phyloP scores from a whole-genome alignment of 75 land plant species.

The Gnetum montanum region DNA sequence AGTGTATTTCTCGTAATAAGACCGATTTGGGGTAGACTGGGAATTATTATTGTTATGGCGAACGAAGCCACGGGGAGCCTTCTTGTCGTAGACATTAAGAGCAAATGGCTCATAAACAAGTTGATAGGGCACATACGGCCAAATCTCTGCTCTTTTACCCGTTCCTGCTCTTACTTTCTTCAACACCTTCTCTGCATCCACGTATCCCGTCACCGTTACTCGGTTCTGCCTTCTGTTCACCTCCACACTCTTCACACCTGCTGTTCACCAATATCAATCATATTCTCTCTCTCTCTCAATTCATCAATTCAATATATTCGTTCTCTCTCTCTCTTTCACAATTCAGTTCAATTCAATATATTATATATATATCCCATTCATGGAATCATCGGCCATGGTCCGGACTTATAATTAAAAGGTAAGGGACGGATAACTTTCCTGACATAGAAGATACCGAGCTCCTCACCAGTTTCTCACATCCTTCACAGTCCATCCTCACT shows the following conservation, averaged over 20 bases:
- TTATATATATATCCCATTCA: too few relatives aligned
- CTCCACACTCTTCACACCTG: constrained; percentile 35
- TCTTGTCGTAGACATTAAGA: constrained; percentile 44
- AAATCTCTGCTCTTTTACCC: constrained; percentile 51
- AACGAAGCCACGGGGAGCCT: constrained; percentile 59
- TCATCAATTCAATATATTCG: too few relatives aligned
- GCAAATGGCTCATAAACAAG: constrained; percentile 45
- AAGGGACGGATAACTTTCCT: constrained; percentile 4
- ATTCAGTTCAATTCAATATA: too few relatives aligned
- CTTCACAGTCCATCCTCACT: constrained; percentile 59
- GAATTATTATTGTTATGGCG: constrained; percentile 18
- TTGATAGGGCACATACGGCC: constrained; percentile 65
- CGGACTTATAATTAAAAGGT: too few relatives aligned
- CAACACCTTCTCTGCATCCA: constrained; percentile 48
- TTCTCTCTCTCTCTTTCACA: too few relatives aligned
- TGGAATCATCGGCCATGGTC: too few relatives aligned
- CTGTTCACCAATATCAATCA: too few relatives aligned
- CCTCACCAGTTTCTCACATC: constrained; percentile 52
- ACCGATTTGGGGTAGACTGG: not conserved
- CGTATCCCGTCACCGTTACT: constrained; percentile 55
- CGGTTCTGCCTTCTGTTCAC: constrained; percentile 43
- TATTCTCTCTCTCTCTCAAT: too few relatives aligned
- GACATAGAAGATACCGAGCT: constrained; percentile 45
- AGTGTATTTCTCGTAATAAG: not conserved
- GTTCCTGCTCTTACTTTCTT: constrained; percentile 31